Base-by-base conservation (phyloP, 2,329 filamentous ascomycete genomes). In the Sporothrix brasiliensis region DNA sequence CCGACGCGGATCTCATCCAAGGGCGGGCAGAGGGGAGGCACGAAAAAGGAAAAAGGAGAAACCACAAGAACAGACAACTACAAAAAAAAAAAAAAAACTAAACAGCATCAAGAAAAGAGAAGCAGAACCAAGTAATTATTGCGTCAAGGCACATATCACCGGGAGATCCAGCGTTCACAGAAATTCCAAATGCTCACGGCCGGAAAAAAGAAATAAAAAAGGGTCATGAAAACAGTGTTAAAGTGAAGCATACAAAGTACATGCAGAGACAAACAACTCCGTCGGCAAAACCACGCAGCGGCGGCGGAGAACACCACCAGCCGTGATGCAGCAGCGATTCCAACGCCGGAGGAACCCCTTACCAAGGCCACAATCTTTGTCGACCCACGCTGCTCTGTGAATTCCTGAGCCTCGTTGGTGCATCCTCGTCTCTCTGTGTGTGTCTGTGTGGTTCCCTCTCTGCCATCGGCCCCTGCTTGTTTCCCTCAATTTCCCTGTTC, bases 241-340 rank as follows among this genome's bases (percentile, higher is more conserved):
- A 53, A 67, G 41, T 19, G 24, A 67, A 67, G 13, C 49, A 41
- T 6, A 34, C 41, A 5, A 9, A 3, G 41, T 9, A 14, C 11
- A 44, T 44, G 11, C 41, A 21, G 3, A 49, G 5, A 63, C 0
- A 16, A 39, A 21, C 16, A 14, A 67, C 2, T n/a, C 53, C 49
- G 6, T 4, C 61, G 21, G 44, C 61, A 30, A 24, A 65, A 47
- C 58, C 5, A 47, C 58, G 39, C 39, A 47, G 39, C n/a, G 34
- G 39, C n/a, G 34, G 24, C 34, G 34, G 24, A 44, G 24, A 47
- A 63, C 39, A 63, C 58, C 4, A 4, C 19, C 49, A 54, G 34
- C 34, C 65, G 54, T 30, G 65, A 67, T 24, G n/a, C 30, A 67
- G 49, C 47, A 67, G 30, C 30, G 65, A 67, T 54, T 30, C 34